Percentiles rank a stretch among this genome's conserved stretches.
Conservation (phyloP, 768 basidiomycete species). For the Lactarius trivialis region DNA sequence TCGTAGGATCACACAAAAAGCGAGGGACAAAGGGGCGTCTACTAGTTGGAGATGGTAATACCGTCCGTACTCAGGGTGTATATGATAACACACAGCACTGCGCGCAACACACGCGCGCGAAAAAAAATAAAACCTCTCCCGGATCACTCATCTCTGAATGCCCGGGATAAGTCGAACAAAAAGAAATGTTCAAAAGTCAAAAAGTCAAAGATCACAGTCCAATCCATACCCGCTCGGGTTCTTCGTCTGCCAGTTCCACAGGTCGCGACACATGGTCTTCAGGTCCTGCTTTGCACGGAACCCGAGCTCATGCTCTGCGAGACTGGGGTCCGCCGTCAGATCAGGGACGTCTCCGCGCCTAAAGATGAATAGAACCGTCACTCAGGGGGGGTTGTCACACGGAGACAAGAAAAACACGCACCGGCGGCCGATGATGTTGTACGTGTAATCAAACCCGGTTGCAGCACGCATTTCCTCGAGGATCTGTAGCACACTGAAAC, state of each 20-base stretch:
- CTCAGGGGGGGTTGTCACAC: too few relatives aligned
- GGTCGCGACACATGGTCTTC: constrained; percentile 89
- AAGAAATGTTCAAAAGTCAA: neutral
- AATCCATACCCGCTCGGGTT: constrained; percentile 70
- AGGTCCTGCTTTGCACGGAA: constrained; percentile 79
- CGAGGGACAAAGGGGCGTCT: constrained; percentile 1
- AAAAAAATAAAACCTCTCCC: neutral
- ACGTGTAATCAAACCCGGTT: constrained; percentile 82
- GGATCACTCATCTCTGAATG: neutral
- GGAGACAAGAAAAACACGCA: constrained; percentile 35
- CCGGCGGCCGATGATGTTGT: constrained; percentile 87
- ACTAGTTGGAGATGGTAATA: constrained; percentile 6
- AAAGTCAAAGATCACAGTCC: constrained; percentile 5
- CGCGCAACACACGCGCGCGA: neutral
- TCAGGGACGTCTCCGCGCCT: constrained; percentile 95
- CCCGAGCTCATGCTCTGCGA: constrained; percentile 89
- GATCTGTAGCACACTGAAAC: constrained; percentile 90
- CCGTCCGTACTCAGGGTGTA: constrained; percentile 13
- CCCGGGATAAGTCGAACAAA: neutral
- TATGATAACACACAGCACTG: neutral
- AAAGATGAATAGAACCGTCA: constrained; percentile 6
- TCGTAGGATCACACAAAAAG: neutral
- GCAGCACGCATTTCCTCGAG: constrained; percentile 91
- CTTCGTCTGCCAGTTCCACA: constrained; percentile 99
- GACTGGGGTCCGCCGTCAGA: constrained; percentile 85